phyloP scores from a whole-genome alignment of 768 basidiomycete species.

The Phlebiopsis flavidoalba region DNA sequence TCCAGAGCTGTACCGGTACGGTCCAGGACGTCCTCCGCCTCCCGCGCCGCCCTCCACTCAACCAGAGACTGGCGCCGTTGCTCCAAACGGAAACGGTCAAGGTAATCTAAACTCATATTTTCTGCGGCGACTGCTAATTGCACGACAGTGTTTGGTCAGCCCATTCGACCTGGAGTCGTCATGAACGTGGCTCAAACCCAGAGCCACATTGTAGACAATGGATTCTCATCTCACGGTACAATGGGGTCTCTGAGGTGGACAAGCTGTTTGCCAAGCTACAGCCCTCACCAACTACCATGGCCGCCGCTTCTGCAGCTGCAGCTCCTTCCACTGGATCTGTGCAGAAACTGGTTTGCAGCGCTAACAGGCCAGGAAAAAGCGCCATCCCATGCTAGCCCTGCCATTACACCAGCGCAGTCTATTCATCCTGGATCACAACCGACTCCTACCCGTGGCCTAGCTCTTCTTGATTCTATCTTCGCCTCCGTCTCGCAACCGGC shows the following conservation, averaged over 20 bases:
- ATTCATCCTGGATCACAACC: background rate
- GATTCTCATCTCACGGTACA: constrained; percentile 7
- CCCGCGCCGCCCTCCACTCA: constrained; percentile 27
- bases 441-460: constrained; percentile 41
- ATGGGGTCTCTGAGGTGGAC: constrained; percentile 34
- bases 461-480: constrained; percentile 66
- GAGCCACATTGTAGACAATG: background rate
- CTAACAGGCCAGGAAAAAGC: constrained; percentile 3
- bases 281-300: background rate
- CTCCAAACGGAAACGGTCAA: background rate
- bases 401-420: constrained; percentile 1
- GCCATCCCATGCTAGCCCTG: background rate
- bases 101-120: background rate
- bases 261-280: constrained; percentile 38
- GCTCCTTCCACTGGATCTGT: constrained; percentile 4
- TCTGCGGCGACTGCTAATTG: background rate
- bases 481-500: constrained; percentile 49
- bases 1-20: constrained; percentile 68
- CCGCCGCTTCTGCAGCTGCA: constrained; percentile 15
- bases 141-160: background rate
- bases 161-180: background rate
- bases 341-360: constrained; percentile 10
- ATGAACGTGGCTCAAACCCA: background rate
- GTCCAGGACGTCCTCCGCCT: constrained; percentile 60
- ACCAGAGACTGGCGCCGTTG: background rate